phyloP scores from a whole-genome alignment of 2,329 filamentous ascomycete species.

The Endothia cerciana region DNA sequence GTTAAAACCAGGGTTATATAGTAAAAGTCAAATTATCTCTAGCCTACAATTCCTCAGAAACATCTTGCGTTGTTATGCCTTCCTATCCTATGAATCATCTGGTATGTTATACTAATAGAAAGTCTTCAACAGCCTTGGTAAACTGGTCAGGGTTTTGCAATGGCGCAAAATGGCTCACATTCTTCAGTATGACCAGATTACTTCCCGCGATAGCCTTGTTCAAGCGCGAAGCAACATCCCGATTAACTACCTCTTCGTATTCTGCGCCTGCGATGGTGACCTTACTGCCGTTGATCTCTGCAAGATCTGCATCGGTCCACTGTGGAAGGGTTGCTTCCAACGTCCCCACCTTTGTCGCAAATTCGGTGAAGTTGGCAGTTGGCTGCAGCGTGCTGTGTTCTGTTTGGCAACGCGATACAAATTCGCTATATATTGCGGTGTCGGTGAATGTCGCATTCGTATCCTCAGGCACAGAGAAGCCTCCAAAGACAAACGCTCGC shows the following conservation, averaged over 20 bases:
- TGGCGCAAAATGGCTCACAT: constrained; percentile 49
- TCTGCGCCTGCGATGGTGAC: constrained; percentile 38
- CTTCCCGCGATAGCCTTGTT: constrained; percentile 44
- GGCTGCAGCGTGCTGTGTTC: constrained; percentile 45
- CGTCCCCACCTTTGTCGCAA: constrained; percentile 43
- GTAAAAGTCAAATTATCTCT: no score
- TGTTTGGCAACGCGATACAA: constrained; percentile 40
- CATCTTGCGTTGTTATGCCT: no score
- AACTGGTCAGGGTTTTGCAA: constrained; percentile 45
- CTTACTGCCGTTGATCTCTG: constrained; percentile 35
- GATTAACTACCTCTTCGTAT: constrained; percentile 45
- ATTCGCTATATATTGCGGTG: constrained; percentile 40
- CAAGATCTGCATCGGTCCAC: constrained; percentile 32
- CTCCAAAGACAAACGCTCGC: constrained; percentile 47
- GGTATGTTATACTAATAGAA: constrained; percentile 32
- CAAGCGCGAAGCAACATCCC: constrained; percentile 41
- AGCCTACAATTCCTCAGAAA: no score
- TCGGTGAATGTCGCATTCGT: constrained; percentile 41
- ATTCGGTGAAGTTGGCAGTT: constrained; percentile 41
- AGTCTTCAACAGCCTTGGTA: constrained; percentile 36
- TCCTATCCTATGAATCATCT: neutral
- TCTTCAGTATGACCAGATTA: constrained; percentile 39
- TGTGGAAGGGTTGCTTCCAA: constrained; percentile 44
- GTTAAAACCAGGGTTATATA: no score
- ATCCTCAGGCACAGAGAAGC: constrained; percentile 38